Conservation (phyloP, 176 grass and related monocot genomes). For the Oryza rufipogon region DNA sequence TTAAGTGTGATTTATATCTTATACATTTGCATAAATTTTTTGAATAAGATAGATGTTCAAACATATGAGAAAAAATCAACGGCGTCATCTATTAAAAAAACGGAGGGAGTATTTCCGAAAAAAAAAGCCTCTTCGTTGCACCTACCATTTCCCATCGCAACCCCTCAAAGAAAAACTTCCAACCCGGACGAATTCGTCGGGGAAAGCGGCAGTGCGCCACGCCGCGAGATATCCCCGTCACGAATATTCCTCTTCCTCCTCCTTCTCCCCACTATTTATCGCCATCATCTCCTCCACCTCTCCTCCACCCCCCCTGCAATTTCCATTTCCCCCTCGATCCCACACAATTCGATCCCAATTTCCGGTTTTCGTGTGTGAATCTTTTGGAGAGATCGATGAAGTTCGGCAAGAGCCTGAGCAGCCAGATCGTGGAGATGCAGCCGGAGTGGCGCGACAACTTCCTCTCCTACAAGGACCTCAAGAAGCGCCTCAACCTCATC, state of each 20-base stretch:
- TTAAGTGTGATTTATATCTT: too few species aligned
- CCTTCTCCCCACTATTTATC: not conserved
- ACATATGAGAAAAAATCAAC: too few species aligned
- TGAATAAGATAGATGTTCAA: too few species aligned
- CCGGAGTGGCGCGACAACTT: constrained; percentile 98
- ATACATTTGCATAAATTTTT: too few species aligned
- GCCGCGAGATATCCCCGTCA: not conserved
- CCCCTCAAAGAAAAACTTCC: not conserved
- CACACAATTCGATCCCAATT: not conserved
- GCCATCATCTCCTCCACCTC: not conserved
- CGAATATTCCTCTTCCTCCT: constrained; percentile 1
- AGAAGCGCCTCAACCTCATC: constrained; percentile 85
- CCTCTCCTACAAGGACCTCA: constrained; percentile 96
- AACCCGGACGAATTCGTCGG: not conserved
- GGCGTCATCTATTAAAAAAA: too few species aligned
- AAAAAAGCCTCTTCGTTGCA: not conserved
- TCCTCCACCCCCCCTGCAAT: too few species aligned
- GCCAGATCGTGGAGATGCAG: constrained; percentile 93
- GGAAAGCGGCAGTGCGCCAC: not conserved
- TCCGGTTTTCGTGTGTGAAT: not conserved
- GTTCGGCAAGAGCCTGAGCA: constrained; percentile 95
- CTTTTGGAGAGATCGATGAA: constrained; percentile 51
- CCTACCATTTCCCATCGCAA: not conserved
- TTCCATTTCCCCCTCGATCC: not conserved
- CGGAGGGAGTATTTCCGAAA: too few species aligned